A percentile compares a stretch with the other conserved stretches of the same genome.
Evolutionary conservation across 2,329 filamentous ascomycete genomes (phyloP).

Genomic region (Rosellinia necatrix): DNA sequence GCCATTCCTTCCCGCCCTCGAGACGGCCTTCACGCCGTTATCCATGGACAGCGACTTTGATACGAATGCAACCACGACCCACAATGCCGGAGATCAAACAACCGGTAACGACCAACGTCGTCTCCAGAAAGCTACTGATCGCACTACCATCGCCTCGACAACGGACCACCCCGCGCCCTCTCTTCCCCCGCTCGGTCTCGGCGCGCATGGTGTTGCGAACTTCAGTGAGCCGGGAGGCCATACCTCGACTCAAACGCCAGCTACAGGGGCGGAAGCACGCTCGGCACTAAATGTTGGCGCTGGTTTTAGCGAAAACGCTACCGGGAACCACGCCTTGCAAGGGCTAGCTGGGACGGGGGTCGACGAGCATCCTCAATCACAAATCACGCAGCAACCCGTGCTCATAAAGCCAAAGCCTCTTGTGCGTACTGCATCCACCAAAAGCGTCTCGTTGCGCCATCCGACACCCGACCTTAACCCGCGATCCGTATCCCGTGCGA

Average conservation of each 20-base stretch:
- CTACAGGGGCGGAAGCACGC: conserved; percentile 21
- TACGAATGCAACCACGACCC: neutral
- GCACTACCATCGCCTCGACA: conserved; percentile 32
- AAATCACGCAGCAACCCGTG: conserved; percentile 27
- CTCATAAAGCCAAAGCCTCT: conserved; percentile 48
- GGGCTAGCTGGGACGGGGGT: conserved; percentile 8
- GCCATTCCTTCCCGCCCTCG: conserved; percentile 36
- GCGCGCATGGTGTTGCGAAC: conserved; percentile 12
- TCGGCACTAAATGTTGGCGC: conserved; percentile 19
- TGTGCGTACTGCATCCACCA: conserved; percentile 52
- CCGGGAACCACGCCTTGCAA: conserved; percentile 3
- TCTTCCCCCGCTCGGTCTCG: conserved; percentile 30
- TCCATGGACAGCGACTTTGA: conserved; percentile 40
- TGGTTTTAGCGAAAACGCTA: conserved; percentile 23
- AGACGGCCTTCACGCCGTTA: conserved; percentile 40
- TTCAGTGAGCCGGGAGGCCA: conserved; percentile 19
- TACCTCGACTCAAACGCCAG: neutral
- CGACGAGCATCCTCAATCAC: conserved; percentile 25
- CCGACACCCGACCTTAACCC: conserved; percentile 66
- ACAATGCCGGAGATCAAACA: conserved; percentile 6
- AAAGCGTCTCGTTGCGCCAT: conserved; percentile 55
- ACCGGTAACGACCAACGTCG: conserved; percentile 10
- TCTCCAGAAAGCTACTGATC: conserved; percentile 22
- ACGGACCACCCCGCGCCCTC: conserved; percentile 32
- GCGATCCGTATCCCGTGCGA: conserved; percentile 64